phyloP scores from a whole-genome alignment of 2,329 filamentous ascomycete genomes.

The Alternaria sp. region DNA sequence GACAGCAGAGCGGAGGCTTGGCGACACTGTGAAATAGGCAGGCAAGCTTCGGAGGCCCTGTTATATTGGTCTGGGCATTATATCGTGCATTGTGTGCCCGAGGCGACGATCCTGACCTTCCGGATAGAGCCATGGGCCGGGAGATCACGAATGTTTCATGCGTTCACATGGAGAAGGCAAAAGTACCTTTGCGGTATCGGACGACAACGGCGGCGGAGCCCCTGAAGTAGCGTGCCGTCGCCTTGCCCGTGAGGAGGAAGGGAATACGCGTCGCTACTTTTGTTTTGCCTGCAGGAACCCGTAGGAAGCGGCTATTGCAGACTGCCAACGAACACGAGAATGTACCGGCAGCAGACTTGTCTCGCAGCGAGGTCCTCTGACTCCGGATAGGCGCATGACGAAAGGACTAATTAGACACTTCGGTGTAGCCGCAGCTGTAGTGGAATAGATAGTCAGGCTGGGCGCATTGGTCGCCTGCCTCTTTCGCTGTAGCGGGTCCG shows the following conservation, averaged over 20 bases:
- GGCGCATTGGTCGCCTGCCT: slow-evolving; percentile 23
- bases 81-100: slow-evolving; percentile 13
- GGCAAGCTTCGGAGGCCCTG: slow-evolving; percentile 18
- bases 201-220: not conserved
- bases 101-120: slow-evolving; percentile 20
- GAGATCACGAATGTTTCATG: slow-evolving; percentile 8
- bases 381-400: slow-evolving; percentile 3
- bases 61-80: slow-evolving; percentile 20
- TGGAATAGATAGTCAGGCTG: slow-evolving; percentile 16
- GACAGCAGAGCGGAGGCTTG: slow-evolving; percentile 15
- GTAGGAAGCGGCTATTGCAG: slow-evolving; percentile 11
- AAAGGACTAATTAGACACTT: not conserved
- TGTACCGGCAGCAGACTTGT: not conserved
- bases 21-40: slow-evolving; percentile 26
- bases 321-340: slow-evolving; percentile 5
- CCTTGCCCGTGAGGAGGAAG: not conserved
- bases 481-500: slow-evolving; percentile 11
- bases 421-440: slow-evolving; percentile 7
- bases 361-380: not conserved
- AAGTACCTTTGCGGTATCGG: not conserved
- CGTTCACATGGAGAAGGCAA: slow-evolving; percentile 5
- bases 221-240: not conserved
- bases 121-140: slow-evolving; percentile 14
- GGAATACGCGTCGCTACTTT: not conserved
- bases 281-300: slow-evolving; percentile 24